phyloP scores from a whole-genome alignment of 2,329 filamentous ascomycete species.

The Claviceps sp. region DNA sequence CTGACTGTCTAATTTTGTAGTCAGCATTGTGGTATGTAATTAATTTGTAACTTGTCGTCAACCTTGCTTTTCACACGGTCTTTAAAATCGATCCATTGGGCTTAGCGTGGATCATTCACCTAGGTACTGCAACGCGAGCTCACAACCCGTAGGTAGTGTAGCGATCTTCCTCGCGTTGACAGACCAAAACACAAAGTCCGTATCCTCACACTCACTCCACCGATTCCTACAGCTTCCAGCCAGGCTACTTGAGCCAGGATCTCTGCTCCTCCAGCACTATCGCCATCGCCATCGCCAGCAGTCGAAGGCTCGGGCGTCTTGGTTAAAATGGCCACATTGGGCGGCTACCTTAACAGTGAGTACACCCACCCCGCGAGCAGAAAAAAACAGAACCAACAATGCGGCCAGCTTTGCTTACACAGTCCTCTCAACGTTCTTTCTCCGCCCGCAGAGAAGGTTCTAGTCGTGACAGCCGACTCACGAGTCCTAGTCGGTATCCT shows the following conservation, averaged over 20 bases:
- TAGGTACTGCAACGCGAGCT: not conserved
- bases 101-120: not conserved
- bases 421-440: not conserved
- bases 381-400: not conserved
- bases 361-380: not conserved
- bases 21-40: too few species aligned
- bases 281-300: not conserved
- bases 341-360: slow-evolving; percentile 31
- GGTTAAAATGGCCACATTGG: slow-evolving; percentile 28
- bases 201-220: not conserved
- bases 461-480: slow-evolving; percentile 85
- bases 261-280: not conserved
- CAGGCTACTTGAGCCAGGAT: not conserved
- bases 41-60: too few species aligned
- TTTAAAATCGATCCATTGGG: not conserved
- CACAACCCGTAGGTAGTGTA: not conserved
- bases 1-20: too few species aligned
- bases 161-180: not conserved
- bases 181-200: not conserved
- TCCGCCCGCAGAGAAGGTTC: slow-evolving; percentile 59
- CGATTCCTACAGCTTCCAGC: not conserved
- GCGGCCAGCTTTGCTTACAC: not conserved
- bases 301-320: not conserved
- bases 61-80: too few species aligned
- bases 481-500: slow-evolving; percentile 75